Evolutionary conservation across 2,329 filamentous ascomycete species (phyloP), one percentile per base, ranked within the genome.

Genomic region (Cercospora berteroae): DNA sequence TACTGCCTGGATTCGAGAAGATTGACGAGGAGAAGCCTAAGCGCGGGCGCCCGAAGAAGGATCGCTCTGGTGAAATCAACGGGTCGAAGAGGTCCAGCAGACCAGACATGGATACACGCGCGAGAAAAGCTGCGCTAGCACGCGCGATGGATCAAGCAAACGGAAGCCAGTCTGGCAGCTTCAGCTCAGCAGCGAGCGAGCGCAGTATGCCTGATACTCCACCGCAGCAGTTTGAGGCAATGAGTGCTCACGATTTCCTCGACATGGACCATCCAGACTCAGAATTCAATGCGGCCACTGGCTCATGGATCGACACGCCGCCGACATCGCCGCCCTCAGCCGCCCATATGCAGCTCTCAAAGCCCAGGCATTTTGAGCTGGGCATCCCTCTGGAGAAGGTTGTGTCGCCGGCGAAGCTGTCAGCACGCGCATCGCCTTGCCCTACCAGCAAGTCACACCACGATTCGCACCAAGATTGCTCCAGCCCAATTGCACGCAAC

Each of bases 1-100:
- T 93, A 5, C 96, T 98, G 74, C 93, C 96, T 70, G 94, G 94
- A 44, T 79, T 73, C 59, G 76, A 79, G 70, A 78, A 78, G 71
- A 57, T 70, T 12, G 85, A 88, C 60, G 85, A 89, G 29, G 87
- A 88, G 76, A 89, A 89, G 77, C 85, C 86, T 36, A 90, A 90
- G 80, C 87, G 90, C 68, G 88, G 88, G 59, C 82, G 88, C 52
- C 88, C 88, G 20, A 86, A 86, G 80, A 90, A 89, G 79, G 81
- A 84, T 66, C 80, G 87, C 31, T 73, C 71, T 23, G 65, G 63
- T n/a, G 70, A 71, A n/a, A 23, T 10, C 6, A 67, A 71, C 58
- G 63, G 58, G 42, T 70, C 68, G 59, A 71, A 71, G 58, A 66
- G 65, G 9, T 65, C 70, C n/a, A 69, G 50, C 44, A 70, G 71